Percentiles rank a stretch among this genome's conserved stretches.
These are phyloP conservation scores for Stevia rebaudiana DNA, from an alignment of 140 eudicot genomes.

Conservation along the genomic window DNA sequence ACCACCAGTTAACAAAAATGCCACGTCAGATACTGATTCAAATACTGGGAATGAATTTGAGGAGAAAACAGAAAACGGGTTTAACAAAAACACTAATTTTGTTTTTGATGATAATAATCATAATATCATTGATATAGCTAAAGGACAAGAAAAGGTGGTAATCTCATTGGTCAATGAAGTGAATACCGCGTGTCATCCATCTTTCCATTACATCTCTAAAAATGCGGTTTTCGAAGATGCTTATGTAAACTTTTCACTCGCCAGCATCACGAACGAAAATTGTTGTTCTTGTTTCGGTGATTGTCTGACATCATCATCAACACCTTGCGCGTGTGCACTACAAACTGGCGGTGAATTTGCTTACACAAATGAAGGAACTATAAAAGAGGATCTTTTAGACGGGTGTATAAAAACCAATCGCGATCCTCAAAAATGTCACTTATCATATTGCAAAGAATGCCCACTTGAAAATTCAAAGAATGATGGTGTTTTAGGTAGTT, in stretches of 20 bases:
- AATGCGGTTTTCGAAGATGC: slow-evolving; percentile 69
- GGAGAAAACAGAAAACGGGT: slow-evolving; percentile 22
- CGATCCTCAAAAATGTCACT: slow-evolving; percentile 44
- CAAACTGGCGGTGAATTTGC: slow-evolving; percentile 58
- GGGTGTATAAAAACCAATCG: slow-evolving; percentile 53
- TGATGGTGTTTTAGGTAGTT: slow-evolving; percentile 47
- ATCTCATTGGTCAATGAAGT: slow-evolving; percentile 56
- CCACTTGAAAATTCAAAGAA: slow-evolving; percentile 59
- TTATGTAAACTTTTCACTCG: slow-evolving; percentile 54
- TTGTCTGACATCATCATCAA: slow-evolving; percentile 45
- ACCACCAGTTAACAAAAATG: slow-evolving; percentile 16
- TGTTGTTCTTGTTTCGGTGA: slow-evolving; percentile 68
- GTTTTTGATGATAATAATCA: slow-evolving; percentile 28
- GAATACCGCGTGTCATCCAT: slow-evolving; percentile 45
- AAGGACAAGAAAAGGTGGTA: slow-evolving; percentile 60
- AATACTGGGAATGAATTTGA: slow-evolving; percentile 9
- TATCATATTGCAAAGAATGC: slow-evolving; percentile 63
- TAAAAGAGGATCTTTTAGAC: slow-evolving; percentile 55
- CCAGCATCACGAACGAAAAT: slow-evolving; percentile 51
- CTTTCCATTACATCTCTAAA: slow-evolving; percentile 59
- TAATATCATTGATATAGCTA: slow-evolving; percentile 49
- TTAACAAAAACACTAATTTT: slow-evolving; percentile 22
- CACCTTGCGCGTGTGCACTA: slow-evolving; percentile 60
- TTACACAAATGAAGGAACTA: slow-evolving; percentile 64
- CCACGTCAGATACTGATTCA: slow-evolving; percentile 20